Conservation (phyloP, 176 grass and related monocot species). For the Carex littledalei region DNA sequence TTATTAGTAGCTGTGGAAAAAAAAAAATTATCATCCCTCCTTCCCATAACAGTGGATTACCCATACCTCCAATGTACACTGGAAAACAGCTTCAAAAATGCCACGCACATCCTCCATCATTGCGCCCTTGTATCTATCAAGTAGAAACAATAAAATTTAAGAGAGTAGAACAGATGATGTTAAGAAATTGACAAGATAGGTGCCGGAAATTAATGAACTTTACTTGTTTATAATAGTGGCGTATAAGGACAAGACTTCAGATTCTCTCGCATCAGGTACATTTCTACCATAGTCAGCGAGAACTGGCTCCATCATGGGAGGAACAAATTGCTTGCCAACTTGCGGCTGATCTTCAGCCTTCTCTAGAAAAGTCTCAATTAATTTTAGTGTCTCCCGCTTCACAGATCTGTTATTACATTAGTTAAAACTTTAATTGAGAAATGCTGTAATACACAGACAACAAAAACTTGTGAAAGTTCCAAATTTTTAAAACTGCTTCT, state of each 20-base stretch:
- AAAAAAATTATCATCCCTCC: background rate
- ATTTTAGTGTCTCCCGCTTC: constrained; percentile 93
- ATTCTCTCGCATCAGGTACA: constrained; percentile 98
- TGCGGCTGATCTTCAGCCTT: constrained; percentile 98
- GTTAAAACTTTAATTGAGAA: constrained; percentile 19
- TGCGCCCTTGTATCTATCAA: constrained; percentile 69
- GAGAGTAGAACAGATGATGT: constrained; percentile 10
- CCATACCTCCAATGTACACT: constrained; percentile 92
- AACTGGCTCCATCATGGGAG: constrained; percentile 99
- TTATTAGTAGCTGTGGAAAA: background rate
- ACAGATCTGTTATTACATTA: constrained; percentile 64
- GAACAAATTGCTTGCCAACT: constrained; percentile 95
- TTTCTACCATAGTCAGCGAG: constrained; percentile 97
- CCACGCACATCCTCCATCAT: constrained; percentile 92
- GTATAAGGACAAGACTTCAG: constrained; percentile 93
- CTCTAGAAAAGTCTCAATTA: constrained; percentile 98
- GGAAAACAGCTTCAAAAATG: constrained; percentile 98
- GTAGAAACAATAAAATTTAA: constrained; percentile 11
- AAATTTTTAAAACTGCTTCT: background rate
- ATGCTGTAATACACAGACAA: background rate
- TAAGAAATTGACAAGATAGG: background rate
- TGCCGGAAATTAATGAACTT: background rate
- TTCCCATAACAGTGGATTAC: constrained; percentile 12
- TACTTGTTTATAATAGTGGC: constrained; percentile 99
- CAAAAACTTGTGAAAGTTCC: background rate